A percentile compares a stretch with the other conserved stretches of the same genome.
phyloP scores from a whole-genome alignment of 2,329 filamentous ascomycete genomes.

The Hypoxylon sp. region DNA sequence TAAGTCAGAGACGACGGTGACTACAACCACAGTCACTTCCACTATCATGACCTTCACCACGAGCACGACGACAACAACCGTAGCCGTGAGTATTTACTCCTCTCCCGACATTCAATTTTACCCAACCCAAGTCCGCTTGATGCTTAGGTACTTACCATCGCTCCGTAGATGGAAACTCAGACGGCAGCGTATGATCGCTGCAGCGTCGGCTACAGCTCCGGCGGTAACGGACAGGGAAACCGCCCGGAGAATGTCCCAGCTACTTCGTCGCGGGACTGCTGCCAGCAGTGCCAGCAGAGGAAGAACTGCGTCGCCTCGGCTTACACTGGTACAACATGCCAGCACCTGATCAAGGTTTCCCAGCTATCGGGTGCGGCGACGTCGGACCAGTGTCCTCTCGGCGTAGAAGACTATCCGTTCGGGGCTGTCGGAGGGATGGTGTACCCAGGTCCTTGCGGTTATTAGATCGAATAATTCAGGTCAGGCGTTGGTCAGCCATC shows the following conservation, averaged over 20 bases:
- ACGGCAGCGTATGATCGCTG: slow-evolving; percentile 22
- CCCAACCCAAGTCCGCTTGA: no score
- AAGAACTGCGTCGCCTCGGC: slow-evolving; percentile 25
- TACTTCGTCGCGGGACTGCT: slow-evolving; percentile 23
- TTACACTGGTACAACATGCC: slow-evolving; percentile 13
- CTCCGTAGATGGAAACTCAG: no score
- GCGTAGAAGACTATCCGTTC: slow-evolving; percentile 24
- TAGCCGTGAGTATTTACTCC: no score
- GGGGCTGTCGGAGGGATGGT: slow-evolving; percentile 20
- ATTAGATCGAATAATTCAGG: no score
- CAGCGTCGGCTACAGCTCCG: slow-evolving; percentile 24
- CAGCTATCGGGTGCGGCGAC: slow-evolving; percentile 16
- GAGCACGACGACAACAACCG: no score
- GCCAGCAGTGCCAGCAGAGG: slow-evolving; percentile 18
- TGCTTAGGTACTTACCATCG: no score
- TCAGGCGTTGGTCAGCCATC: no score
- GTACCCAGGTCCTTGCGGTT: slow-evolving; percentile 26
- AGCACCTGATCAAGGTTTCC: slow-evolving; percentile 12
- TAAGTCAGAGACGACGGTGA: no score
- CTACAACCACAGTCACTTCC: no score
- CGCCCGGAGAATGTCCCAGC: slow-evolving; percentile 6
- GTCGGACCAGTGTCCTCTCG: slow-evolving; percentile 25
- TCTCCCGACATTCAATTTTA: no score
- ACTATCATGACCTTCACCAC: no score
- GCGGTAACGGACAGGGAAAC: slow-evolving; percentile 20